These are phyloP conservation scores for Sungouiella blattae DNA, from an alignment of 805 yeast genomes.

Conservation along the genomic window DNA sequence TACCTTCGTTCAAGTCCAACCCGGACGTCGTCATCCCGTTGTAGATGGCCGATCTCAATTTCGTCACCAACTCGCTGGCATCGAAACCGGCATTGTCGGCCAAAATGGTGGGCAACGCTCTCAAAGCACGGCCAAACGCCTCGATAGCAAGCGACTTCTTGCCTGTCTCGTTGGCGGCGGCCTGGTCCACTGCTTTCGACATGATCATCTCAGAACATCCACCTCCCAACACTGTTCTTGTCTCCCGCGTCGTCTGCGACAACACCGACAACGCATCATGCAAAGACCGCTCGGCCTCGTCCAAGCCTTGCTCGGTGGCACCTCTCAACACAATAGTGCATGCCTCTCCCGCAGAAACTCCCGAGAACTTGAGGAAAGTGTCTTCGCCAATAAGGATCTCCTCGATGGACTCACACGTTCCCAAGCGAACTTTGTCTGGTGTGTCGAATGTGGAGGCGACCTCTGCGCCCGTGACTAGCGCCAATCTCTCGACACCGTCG, in stretches of 20 bases:
- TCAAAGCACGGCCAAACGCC: slow-evolving; percentile 87
- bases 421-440: slow-evolving; percentile 82
- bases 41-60: slow-evolving; percentile 85
- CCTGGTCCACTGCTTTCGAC: slow-evolving; percentile 94
- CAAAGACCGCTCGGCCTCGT: slow-evolving; percentile 50
- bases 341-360: slow-evolving; percentile 92
- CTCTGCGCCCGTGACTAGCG: slow-evolving; percentile 97
- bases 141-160: slow-evolving; percentile 93
- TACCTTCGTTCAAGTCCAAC: slow-evolving; percentile 79
- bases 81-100: slow-evolving; percentile 98
- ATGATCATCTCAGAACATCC: slow-evolving; percentile 88
- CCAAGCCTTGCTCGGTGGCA: slow-evolving; percentile 45
- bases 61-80: slow-evolving; percentile 86
- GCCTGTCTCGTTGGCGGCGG: slow-evolving; percentile 88
- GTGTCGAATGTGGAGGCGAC: slow-evolving; percentile 94
- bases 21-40: slow-evolving; percentile 92
- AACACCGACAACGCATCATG: slow-evolving; percentile 96
- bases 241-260: slow-evolving; percentile 89
- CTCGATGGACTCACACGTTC: slow-evolving; percentile 85
- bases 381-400: slow-evolving; percentile 94
- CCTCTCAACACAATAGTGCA: slow-evolving; percentile 89
- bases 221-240: slow-evolving; percentile 90
- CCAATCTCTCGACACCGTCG: slow-evolving; percentile 95
- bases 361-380: slow-evolving; percentile 85
- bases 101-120: slow-evolving; percentile 91